These are phyloP conservation scores for Fusarium metavorans DNA, from an alignment of 2,329 filamentous ascomycete genomes.

Conservation along the genomic window DNA sequence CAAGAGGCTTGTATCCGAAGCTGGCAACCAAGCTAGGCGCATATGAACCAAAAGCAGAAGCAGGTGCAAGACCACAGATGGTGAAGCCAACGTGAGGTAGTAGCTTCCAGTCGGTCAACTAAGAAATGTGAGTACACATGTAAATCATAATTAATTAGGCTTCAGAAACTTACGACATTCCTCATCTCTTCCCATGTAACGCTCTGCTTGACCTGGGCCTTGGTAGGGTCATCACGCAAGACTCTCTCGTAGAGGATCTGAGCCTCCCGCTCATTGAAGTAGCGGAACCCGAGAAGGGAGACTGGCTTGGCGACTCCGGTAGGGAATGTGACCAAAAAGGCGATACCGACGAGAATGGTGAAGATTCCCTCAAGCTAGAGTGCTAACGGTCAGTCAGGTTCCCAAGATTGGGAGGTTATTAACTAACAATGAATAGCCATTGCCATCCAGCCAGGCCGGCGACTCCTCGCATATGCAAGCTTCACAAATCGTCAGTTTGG, in stretches of 20 bases:
- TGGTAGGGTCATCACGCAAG: slow-evolving; percentile 42
- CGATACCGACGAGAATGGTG: slow-evolving; percentile 48
- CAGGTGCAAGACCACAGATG: slow-evolving; percentile 46
- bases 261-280: slow-evolving; percentile 50
- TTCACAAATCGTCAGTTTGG: not conserved
- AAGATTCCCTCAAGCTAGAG: slow-evolving; percentile 50
- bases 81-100: slow-evolving; percentile 49
- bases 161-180: slow-evolving; percentile 42
- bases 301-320: slow-evolving; percentile 43
- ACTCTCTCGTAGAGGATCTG: slow-evolving; percentile 50
- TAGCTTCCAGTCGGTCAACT: slow-evolving; percentile 52
- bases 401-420: not conserved
- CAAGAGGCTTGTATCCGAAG: slow-evolving; percentile 48
- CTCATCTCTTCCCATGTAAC: slow-evolving; percentile 48
- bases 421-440: slow-evolving; percentile 68
- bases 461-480: slow-evolving; percentile 31
- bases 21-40: slow-evolving; percentile 44
- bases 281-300: slow-evolving; percentile 43
- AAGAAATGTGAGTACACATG: not conserved
- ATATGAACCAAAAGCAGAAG: slow-evolving; percentile 31
- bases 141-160: not conserved
- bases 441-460: slow-evolving; percentile 71
- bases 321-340: slow-evolving; percentile 49
- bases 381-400: not conserved
- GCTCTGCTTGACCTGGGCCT: slow-evolving; percentile 41